Base-by-base conservation (phyloP, 345 rosid genomes). In the Aquilaria yunnanensis region DNA sequence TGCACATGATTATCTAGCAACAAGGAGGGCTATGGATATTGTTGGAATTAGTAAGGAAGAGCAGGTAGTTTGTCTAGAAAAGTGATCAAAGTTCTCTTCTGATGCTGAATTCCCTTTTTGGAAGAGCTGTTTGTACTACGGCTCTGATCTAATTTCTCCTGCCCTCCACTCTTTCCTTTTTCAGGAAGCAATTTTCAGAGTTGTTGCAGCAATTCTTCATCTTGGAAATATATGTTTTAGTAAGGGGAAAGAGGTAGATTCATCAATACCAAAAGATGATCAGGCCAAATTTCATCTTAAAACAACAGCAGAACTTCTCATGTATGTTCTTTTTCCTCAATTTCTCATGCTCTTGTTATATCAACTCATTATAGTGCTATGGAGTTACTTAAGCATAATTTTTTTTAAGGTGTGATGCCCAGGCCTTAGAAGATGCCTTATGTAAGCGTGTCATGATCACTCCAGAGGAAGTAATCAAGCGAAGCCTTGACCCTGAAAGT, bases 391-490 rank as follows among this genome's bases (percentile, higher is more conserved):
- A 33, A 31, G 65, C 32, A 29, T 47, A 53, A 47, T 48, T 58
- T 51, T 30, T 31, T 73, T 75, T 62, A 67, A 92, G 98, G 96
- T 89, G 96, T 62, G 93, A 92, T 76, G 58, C 72, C 32, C 65
- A 55, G 33, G 96, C 75, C 55, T 78, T 92, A 74, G 96, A 92
- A 84, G 98, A 92, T 70, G 98, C 98, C 16, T 71, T 92, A 55
- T 87, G 96, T 59, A 92, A 92, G 74, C 98, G 96, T 77, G 89
- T 92, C 56, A 92, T 92, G 98, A 57, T 92, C 77, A 92, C 98
- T 29, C 98, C 98, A 0, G 98, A 92, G 78, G 98, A 92, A 76
- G 93, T 89, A 58, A 92, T 92, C 51, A 92, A 87, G 75, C 79
- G 96, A 78, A 78, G 93, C 67, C 90, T 89, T 45, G 96, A 89